phyloP scores from a whole-genome alignment of 1,139 yeast genomes.

The Yamadazyma sp. region DNA sequence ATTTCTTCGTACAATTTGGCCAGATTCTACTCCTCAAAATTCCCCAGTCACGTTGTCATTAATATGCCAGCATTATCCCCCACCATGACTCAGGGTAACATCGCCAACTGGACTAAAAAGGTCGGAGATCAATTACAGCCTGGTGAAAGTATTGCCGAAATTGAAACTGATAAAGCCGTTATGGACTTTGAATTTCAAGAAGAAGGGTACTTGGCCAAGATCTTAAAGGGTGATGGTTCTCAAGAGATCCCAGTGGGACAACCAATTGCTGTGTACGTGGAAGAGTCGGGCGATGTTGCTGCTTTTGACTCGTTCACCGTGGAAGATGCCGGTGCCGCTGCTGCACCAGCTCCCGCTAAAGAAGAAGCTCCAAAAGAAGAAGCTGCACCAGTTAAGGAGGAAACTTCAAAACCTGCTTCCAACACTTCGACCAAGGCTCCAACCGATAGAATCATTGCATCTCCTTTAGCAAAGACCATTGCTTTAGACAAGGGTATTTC shows the following conservation, averaged over 20 bases:
- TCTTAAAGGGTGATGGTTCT: conserved; percentile 81
- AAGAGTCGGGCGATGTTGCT: conserved; percentile 76
- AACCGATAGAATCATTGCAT: conserved; percentile 79
- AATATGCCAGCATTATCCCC: conserved; percentile 95
- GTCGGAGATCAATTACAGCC: conserved; percentile 86
- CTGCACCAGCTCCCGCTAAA: conserved; percentile 34
- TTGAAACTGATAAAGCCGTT: conserved; percentile 97
- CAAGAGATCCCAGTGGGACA: conserved; percentile 90
- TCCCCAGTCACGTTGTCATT: conserved; percentile 69
- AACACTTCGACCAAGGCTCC: conserved; percentile 23
- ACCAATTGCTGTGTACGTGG: conserved; percentile 97
- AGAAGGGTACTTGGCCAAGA: conserved; percentile 93
- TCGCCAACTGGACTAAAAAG: conserved; percentile 84
- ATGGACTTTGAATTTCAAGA: conserved; percentile 99
- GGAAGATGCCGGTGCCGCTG: conserved; percentile 73
- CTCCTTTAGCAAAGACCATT: conserved; percentile 91
- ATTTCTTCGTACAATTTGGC: conserved; percentile 15
- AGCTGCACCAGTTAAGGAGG: conserved; percentile 26
- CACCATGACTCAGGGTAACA: conserved; percentile 94
- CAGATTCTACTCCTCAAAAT: conserved; percentile 46
- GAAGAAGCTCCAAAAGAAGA: conserved; percentile 23
- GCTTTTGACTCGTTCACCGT: conserved; percentile 86
- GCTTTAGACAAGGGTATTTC: conserved; percentile 93
- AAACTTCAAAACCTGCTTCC: conserved; percentile 18
- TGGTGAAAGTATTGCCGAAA: conserved; percentile 94